phyloP scores from a whole-genome alignment of 2,329 filamentous ascomycete genomes.

The Lojkania enalia region DNA sequence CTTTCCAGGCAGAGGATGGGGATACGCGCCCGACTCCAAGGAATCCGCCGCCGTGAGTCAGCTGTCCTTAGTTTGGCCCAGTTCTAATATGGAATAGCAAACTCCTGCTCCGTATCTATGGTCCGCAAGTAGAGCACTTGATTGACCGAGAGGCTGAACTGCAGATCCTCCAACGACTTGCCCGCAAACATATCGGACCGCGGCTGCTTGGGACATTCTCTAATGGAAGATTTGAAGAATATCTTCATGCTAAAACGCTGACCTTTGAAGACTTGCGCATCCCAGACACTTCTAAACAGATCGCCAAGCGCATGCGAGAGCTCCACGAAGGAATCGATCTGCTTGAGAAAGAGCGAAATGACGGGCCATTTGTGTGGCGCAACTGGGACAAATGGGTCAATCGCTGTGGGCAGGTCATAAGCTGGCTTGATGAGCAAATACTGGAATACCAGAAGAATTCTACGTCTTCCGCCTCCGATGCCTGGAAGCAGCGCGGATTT shows the following conservation, averaged over 20 bases:
- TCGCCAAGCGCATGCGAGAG: constrained; percentile 96
- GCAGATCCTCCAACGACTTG: constrained; percentile 80
- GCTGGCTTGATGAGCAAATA: constrained; percentile 65
- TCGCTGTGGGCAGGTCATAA: constrained; percentile 64
- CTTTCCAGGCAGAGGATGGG: constrained; percentile 46
- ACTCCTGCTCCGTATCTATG: constrained; percentile 87
- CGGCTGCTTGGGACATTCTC: constrained; percentile 87
- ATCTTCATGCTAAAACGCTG: constrained; percentile 80
- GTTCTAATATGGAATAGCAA: constrained; percentile 57
- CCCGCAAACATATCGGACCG: constrained; percentile 90
- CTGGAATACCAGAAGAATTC: constrained; percentile 32
- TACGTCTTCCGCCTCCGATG: constrained; percentile 48
- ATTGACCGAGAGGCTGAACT: constrained; percentile 93
- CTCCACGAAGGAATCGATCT: constrained; percentile 92
- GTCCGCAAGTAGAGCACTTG: constrained; percentile 90
- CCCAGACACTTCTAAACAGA: constrained; percentile 83
- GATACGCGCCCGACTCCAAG: constrained; percentile 43
- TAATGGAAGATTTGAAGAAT: constrained; percentile 96
- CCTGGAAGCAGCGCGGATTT: constrained; percentile 72
- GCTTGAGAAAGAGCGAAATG: constrained; percentile 73
- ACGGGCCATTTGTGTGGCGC: constrained; percentile 80
- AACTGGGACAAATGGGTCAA: constrained; percentile 95
- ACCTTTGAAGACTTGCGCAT: constrained; percentile 76
- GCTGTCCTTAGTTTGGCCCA: background rate
- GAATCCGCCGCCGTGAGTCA: constrained; percentile 58